These are phyloP conservation scores for Arabidopsis hybrid DNA, from an alignment of 441 rosid genomes.

Conservation along the genomic window DNA sequence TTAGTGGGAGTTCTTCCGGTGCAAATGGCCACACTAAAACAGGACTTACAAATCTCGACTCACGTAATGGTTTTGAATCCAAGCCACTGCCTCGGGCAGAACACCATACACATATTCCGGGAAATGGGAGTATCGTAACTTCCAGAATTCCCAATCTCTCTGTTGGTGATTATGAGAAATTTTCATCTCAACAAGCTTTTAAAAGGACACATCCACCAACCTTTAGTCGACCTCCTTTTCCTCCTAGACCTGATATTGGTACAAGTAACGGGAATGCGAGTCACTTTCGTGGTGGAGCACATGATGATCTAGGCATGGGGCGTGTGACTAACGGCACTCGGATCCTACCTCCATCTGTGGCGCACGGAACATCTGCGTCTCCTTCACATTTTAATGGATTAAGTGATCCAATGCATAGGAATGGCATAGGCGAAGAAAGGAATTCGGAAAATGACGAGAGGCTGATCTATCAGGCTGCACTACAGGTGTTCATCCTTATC, in stretches of 20 bases:
- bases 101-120: slow-evolving; percentile 45
- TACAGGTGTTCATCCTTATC: slow-evolving; percentile 64
- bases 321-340: slow-evolving; percentile 55
- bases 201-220: slow-evolving; percentile 73
- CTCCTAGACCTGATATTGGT: slow-evolving; percentile 47
- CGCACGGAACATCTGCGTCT: slow-evolving; percentile 56
- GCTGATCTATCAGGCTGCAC: slow-evolving; percentile 88
- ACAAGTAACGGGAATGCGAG: slow-evolving; percentile 41
- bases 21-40: slow-evolving; percentile 43
- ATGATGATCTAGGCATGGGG: slow-evolving; percentile 57
- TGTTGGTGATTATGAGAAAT: slow-evolving; percentile 59
- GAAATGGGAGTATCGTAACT: slow-evolving; percentile 59
- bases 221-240: slow-evolving; percentile 48
- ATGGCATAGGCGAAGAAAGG: slow-evolving; percentile 64
- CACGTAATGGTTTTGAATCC: slow-evolving; percentile 39
- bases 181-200: slow-evolving; percentile 69
- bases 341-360: slow-evolving; percentile 71
- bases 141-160: slow-evolving; percentile 60
- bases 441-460: slow-evolving; percentile 73
- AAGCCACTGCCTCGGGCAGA: slow-evolving; percentile 46
- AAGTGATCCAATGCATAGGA: slow-evolving; percentile 55
- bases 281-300: slow-evolving; percentile 45
- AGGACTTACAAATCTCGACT: slow-evolving; percentile 47
- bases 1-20: slow-evolving; percentile 25
- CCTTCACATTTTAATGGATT: slow-evolving; percentile 54